Base-by-base conservation (phyloP, 1,284 basidiomycete species). In the Naganishia cerealis region DNA sequence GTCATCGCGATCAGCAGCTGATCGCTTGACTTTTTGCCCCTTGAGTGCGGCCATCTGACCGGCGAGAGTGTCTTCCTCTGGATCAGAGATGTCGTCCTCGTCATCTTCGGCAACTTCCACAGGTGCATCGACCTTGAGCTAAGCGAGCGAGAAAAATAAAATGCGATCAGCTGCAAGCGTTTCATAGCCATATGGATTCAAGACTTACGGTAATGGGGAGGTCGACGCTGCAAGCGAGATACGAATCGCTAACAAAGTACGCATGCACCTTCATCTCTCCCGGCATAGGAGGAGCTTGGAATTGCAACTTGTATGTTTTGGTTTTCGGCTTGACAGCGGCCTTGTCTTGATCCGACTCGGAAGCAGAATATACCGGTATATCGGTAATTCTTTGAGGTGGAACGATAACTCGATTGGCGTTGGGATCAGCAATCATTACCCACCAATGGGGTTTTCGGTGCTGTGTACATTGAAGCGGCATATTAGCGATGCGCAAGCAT, bases 11-110 rank as follows among this genome's bases (percentile, higher is more conserved):
- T 79, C 78, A 40, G 79, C 77, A 24, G 71, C 74, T 0, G 75
- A 78, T 70, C 83, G 87, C 85, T 94, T 95, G 66, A 98, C 94
- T 46, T 87, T 79, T 16, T 89, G 90, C 6, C 96, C 96, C 65
- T 92, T 88, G 92, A 99, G 95, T 59, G 89, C 86, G 2, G 95
- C 94, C 94, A 99, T 97, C 83, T 99, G 96, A 3, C 96, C 96
- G 3, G 94, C 96, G 56, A 99, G 83, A 29, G 88, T 86, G 80
- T 96, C 94, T 80, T 97, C 94, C 57, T 97, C 94, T 0, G 94
- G 94, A 66, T 96, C 94, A 0, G 92, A 95, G 71, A 97, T 97
- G 68, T 94, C 92, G 76, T 95, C 93, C 58, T 94, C 93, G 16
- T 81, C 83, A 24, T 82, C 85, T 67, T 85, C 83, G 67, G 89